Evolutionary conservation across 768 basidiomycete genomes (phyloP).

Genomic region (Trametes sanguinea): DNA sequence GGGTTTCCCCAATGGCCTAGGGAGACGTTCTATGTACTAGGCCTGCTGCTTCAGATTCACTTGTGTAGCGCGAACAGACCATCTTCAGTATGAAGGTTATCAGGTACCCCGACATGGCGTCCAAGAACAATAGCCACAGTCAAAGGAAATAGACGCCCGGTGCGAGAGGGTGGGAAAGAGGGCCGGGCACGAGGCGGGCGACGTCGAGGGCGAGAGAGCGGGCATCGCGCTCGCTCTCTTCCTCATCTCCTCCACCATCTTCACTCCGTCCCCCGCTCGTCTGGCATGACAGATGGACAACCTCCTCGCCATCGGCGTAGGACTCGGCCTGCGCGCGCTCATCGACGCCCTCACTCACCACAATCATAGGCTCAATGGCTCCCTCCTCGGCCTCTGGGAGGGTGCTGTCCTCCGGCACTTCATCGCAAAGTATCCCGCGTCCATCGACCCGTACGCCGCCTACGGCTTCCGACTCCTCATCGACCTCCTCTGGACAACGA

Average conservation of each 20-base stretch:
- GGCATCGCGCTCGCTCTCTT: conserved; percentile 4
- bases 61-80: too few relatives aligned
- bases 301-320: conserved; percentile 65
- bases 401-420: conserved; percentile 76
- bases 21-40: too few relatives aligned
- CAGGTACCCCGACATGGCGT: too few relatives aligned
- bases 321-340: conserved; percentile 64
- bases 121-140: too few relatives aligned
- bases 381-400: conserved; percentile 78
- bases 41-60: too few relatives aligned
- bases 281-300: conserved; percentile 57
- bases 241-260: not conserved
- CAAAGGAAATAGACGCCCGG: not conserved
- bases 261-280: not conserved
- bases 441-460: conserved; percentile 70
- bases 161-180: conserved; percentile 2
- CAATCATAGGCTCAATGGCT: conserved; percentile 55
- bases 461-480: conserved; percentile 69
- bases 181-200: conserved; percentile 11
- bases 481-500: conserved; percentile 69
- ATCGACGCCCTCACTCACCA: conserved; percentile 53
- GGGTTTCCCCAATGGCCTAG: too few relatives aligned
- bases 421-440: conserved; percentile 61
- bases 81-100: too few relatives aligned
- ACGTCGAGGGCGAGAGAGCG: not conserved